Evolutionary conservation across 2,329 filamentous ascomycete species (phyloP).

Genomic region (Fusarium dlaminii): DNA sequence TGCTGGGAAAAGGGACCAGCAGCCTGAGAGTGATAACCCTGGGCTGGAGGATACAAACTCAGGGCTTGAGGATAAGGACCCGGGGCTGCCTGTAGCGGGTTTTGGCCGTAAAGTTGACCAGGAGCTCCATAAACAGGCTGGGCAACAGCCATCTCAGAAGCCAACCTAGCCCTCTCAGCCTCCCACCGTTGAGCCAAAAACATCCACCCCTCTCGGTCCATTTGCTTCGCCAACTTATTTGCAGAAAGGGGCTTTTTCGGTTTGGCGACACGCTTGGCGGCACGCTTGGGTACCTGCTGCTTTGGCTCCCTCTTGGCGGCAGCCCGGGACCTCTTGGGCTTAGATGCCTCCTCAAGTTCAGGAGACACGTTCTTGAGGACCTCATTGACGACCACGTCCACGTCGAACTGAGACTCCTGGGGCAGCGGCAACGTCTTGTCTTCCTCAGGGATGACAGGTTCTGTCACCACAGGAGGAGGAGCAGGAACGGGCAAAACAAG

Average conservation of each 20-base stretch:
- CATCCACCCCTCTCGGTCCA: neutral
- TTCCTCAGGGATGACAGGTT: too few species aligned
- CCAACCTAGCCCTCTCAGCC: neutral
- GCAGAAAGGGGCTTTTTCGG: neutral
- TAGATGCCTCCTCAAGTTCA: neutral
- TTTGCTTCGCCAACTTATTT: neutral
- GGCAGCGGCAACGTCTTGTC: neutral
- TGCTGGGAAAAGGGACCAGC: neutral
- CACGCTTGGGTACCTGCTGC: neutral
- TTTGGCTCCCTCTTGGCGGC: neutral
- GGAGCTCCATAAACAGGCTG: neutral
- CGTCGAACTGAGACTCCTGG: neutral
- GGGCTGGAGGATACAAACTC: neutral
- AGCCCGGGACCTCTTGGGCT: neutral
- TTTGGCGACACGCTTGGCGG: neutral
- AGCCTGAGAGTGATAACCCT: neutral
- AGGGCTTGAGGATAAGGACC: neutral
- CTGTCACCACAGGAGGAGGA: too few species aligned
- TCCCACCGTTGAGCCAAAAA: too few species aligned
- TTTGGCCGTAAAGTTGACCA: neutral
- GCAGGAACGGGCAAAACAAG: neutral
- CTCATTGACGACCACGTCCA: neutral
- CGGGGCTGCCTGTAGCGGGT: neutral
- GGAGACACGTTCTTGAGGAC: neutral
- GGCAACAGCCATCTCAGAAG: neutral